A percentile compares a stretch with the other conserved stretches of the same genome.
Evolutionary conservation across 345 rosid genomes (phyloP).

Genomic region (Populus davidiana): DNA sequence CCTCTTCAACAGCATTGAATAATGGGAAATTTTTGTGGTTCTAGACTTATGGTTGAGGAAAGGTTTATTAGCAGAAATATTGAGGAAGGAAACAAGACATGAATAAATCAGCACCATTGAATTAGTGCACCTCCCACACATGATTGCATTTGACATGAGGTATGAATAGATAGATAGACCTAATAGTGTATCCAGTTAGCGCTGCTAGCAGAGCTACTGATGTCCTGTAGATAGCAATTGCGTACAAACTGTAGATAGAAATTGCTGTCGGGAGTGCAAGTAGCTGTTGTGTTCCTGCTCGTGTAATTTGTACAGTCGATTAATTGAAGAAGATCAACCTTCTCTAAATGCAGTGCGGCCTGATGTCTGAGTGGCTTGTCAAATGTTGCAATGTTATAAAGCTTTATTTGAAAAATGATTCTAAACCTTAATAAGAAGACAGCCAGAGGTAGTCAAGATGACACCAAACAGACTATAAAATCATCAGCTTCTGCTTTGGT

Average conservation of each 20-base stretch:
- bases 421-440: background rate
- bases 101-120: too few species aligned
- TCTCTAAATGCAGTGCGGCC: background rate
- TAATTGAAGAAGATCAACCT: background rate
- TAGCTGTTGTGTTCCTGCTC: background rate
- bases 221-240: background rate
- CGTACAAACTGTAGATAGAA: background rate
- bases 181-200: background rate
- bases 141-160: constrained; percentile 99
- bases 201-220: constrained; percentile 6
- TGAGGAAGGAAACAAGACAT: too few species aligned
- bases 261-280: background rate
- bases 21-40: background rate
- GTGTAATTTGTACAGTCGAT: background rate
- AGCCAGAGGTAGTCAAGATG: background rate
- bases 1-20: too few species aligned
- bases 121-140: too few species aligned
- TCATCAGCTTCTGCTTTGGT: too few species aligned
- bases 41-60: background rate
- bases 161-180: constrained; percentile 18
- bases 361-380: too few species aligned
- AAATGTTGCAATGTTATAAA: too few species aligned
- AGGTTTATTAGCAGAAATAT: too few species aligned
- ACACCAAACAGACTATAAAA: too few species aligned
- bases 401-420: too few species aligned